Percentiles rank a stretch among this genome's conserved stretches.
Evolutionary conservation across 164 flowering plant genomes (phyloP).

Genomic region (Piper longum): DNA sequence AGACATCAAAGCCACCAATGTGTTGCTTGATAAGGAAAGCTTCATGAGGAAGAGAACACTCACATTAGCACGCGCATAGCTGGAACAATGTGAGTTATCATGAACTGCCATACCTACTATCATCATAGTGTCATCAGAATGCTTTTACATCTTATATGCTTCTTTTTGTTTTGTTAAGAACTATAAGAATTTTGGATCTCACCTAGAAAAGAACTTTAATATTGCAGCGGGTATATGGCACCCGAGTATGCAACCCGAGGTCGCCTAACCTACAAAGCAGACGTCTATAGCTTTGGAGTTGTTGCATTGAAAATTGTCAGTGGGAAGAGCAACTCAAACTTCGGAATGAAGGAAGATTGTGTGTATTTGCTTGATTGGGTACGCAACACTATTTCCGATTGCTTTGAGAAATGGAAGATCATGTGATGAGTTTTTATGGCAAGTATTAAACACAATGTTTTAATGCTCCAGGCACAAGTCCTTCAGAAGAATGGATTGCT

Average conservation of each 20-base stretch:
- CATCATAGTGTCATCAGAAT: no score
- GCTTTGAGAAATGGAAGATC: neutral
- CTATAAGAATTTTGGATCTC: no score
- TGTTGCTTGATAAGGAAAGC: conserved; percentile 32
- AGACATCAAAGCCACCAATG: conserved; percentile 32
- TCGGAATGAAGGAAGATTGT: conserved; percentile 10
- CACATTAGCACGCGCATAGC: conserved; percentile 39
- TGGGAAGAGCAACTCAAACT: conserved; percentile 25
- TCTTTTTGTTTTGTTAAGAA: no score
- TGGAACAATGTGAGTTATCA: conserved; percentile 29
- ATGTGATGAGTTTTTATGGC: neutral
- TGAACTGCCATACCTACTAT: neutral
- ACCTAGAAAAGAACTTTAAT: no score
- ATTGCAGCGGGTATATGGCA: neutral
- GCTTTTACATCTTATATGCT: no score
- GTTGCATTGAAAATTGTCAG: conserved; percentile 36
- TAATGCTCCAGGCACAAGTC: conserved; percentile 31
- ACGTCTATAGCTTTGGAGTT: conserved; percentile 48
- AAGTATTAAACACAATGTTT: neutral
- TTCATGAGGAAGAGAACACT: conserved; percentile 29
- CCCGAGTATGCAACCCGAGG: conserved; percentile 28
- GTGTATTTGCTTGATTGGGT: conserved; percentile 39
- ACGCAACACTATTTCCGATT: neutral
- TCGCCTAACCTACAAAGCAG: conserved; percentile 36
- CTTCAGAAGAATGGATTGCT: conserved; percentile 59